phyloP scores from a whole-genome alignment of 805 yeast genomes.

The Wickerhamiella vanderwaltii region DNA sequence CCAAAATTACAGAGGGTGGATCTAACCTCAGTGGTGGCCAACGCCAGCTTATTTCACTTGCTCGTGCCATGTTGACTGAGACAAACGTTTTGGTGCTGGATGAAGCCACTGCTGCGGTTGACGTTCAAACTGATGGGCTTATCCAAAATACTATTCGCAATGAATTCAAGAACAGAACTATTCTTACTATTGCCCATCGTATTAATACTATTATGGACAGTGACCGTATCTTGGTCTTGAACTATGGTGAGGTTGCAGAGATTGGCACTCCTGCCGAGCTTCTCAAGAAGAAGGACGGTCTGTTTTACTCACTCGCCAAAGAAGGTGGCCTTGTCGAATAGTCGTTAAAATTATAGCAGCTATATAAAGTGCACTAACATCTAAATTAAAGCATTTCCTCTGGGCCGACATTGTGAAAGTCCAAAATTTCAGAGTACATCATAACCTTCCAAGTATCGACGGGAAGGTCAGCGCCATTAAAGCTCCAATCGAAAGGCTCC shows the following conservation, averaged over 20 bases:
- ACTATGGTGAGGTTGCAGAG: slow-evolving; percentile 55
- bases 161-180: slow-evolving; percentile 63
- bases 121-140: slow-evolving; percentile 69
- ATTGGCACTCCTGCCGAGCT: slow-evolving; percentile 63
- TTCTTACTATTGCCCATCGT: slow-evolving; percentile 75
- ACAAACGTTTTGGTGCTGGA: slow-evolving; percentile 69
- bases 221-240: slow-evolving; percentile 61
- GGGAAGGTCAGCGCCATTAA: slow-evolving; percentile 94
- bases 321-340: slow-evolving; percentile 56
- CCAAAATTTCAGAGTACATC: slow-evolving; percentile 96
- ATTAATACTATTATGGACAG: slow-evolving; percentile 70
- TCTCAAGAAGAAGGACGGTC: slow-evolving; percentile 49
- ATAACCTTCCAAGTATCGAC: slow-evolving; percentile 97
- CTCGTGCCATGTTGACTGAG: slow-evolving; percentile 67
- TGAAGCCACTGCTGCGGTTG: slow-evolving; percentile 87
- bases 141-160: slow-evolving; percentile 68
- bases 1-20: slow-evolving; percentile 62
- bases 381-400: slow-evolving; percentile 13
- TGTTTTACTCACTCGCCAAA: slow-evolving; percentile 69
- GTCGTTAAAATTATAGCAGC: background rate
- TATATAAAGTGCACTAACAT: background rate
- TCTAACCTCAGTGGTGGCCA: slow-evolving; percentile 82
- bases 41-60: slow-evolving; percentile 71
- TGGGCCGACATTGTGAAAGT: slow-evolving; percentile 81
- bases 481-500: slow-evolving; percentile 92